Conservation (phyloP, 495 filamentous ascomycete species). For the Apiosordaria backusii region DNA sequence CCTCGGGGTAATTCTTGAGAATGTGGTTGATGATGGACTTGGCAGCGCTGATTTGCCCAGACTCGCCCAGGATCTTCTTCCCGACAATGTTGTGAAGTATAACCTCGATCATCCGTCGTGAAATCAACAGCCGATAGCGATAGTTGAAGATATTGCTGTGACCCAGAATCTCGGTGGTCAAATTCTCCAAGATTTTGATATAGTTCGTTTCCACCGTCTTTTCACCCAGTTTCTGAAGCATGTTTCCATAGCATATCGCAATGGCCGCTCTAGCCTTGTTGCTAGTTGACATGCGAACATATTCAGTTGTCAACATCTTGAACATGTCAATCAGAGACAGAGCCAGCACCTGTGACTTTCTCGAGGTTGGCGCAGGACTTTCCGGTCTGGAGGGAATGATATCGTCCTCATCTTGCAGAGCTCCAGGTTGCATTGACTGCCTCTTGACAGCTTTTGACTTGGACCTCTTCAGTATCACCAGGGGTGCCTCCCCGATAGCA, state of each 20-base stretch:
- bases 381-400: slow-evolving; percentile 71
- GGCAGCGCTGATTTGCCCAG: slow-evolving; percentile 77
- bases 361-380: slow-evolving; percentile 60
- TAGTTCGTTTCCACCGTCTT: slow-evolving; percentile 77
- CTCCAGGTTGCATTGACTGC: slow-evolving; percentile 49
- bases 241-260: slow-evolving; percentile 78
- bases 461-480: slow-evolving; percentile 66
- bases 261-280: slow-evolving; percentile 80
- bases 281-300: slow-evolving; percentile 72
- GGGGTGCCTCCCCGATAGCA: slow-evolving; percentile 46
- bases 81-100: slow-evolving; percentile 84
- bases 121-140: slow-evolving; percentile 81
- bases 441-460: slow-evolving; percentile 71
- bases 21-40: slow-evolving; percentile 80
- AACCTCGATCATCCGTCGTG: slow-evolving; percentile 77
- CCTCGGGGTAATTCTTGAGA: slow-evolving; percentile 92
- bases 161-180: slow-evolving; percentile 76
- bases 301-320: slow-evolving; percentile 76
- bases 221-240: slow-evolving; percentile 70
- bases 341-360: slow-evolving; percentile 65
- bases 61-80: slow-evolving; percentile 76
- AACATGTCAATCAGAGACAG: slow-evolving; percentile 78
- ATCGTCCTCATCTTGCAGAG: slow-evolving; percentile 66
- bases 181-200: slow-evolving; percentile 70
- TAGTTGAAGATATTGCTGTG: slow-evolving; percentile 73